phyloP scores from a whole-genome alignment of 176 grass and related monocot genomes.

The Pontederia crassipes region DNA sequence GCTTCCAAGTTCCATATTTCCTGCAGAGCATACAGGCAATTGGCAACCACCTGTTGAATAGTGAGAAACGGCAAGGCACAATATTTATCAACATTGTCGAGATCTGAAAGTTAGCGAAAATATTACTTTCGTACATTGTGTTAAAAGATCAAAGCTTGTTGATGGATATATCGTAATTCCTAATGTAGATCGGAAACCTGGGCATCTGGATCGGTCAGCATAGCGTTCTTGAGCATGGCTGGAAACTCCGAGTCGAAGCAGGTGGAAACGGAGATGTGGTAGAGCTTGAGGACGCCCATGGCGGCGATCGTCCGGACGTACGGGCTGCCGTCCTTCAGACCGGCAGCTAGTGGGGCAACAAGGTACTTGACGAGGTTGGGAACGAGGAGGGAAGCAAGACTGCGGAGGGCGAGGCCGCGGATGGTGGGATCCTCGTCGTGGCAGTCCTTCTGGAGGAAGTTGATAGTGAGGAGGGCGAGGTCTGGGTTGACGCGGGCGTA shows the following conservation, averaged over 20 bases:
- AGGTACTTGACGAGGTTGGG: slow-evolving; percentile 94
- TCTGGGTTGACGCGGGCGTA: slow-evolving; percentile 84
- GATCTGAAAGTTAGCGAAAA: too few species aligned
- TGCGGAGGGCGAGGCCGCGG: slow-evolving; percentile 88
- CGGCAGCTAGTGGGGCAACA: slow-evolving; percentile 57
- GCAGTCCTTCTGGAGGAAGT: slow-evolving; percentile 98
- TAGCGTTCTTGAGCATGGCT: slow-evolving; percentile 65
- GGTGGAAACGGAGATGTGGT: slow-evolving; percentile 78
- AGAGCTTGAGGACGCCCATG: slow-evolving; percentile 67
- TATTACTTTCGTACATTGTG: too few species aligned
- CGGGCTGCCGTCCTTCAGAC: slow-evolving; percentile 81
- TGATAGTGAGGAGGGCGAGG: slow-evolving; percentile 95
- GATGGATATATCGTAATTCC: not conserved
- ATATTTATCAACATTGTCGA: not conserved
- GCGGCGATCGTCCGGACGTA: slow-evolving; percentile 82
- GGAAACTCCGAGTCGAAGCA: slow-evolving; percentile 91
- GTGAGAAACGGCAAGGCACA: not conserved
- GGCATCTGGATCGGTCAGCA: slow-evolving; percentile 85
- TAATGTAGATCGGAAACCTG: slow-evolving; percentile 43
- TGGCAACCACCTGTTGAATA: slow-evolving; percentile 68
- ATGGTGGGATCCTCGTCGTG: slow-evolving; percentile 89
- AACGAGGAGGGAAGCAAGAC: slow-evolving; percentile 89
- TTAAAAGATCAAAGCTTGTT: too few species aligned
- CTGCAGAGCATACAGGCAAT: slow-evolving; percentile 77
- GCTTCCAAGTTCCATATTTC: slow-evolving; percentile 95